These are phyloP conservation scores for Dissophora ornata DNA, from an alignment of 192 early-diverging fungal species.

Conservation along the genomic window DNA sequence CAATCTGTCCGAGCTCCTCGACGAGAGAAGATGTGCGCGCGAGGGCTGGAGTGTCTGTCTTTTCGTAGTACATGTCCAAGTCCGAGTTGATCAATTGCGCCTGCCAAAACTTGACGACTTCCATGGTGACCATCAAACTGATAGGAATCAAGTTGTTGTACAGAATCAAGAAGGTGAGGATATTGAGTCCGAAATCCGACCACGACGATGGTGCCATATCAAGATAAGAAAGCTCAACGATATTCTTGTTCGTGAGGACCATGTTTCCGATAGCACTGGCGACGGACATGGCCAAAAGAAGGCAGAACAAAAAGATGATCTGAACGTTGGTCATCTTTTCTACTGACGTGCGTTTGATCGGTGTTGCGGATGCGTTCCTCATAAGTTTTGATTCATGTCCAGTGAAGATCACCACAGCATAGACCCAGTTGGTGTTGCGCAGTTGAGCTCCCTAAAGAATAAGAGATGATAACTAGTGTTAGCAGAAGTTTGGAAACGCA, in stretches of 20 bases:
- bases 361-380: conserved; percentile 92
- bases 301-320: conserved; percentile 92
- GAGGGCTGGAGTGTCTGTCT: conserved; percentile 90
- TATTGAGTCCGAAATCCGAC: conserved; percentile 84
- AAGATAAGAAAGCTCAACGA: conserved; percentile 35
- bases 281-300: conserved; percentile 86
- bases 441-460: conserved; percentile 82
- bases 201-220: neutral
- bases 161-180: conserved; percentile 97
- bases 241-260: conserved; percentile 61
- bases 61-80: conserved; percentile 96
- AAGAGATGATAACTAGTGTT: neutral
- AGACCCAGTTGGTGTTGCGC: conserved; percentile 95
- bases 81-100: conserved; percentile 91
- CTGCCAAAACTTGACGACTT: conserved; percentile 95
- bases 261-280: conserved; percentile 88
- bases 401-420: conserved; percentile 94
- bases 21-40: conserved; percentile 93
- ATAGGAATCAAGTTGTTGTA: conserved; percentile 99
- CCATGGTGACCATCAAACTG: conserved; percentile 98
- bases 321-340: conserved; percentile 92
- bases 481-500: neutral
- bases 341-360: conserved; percentile 92
- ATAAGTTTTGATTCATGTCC: conserved; percentile 99
- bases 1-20: conserved; percentile 97